phyloP scores from a whole-genome alignment of 2,329 filamentous ascomycete genomes.

The Capronia coronata region DNA sequence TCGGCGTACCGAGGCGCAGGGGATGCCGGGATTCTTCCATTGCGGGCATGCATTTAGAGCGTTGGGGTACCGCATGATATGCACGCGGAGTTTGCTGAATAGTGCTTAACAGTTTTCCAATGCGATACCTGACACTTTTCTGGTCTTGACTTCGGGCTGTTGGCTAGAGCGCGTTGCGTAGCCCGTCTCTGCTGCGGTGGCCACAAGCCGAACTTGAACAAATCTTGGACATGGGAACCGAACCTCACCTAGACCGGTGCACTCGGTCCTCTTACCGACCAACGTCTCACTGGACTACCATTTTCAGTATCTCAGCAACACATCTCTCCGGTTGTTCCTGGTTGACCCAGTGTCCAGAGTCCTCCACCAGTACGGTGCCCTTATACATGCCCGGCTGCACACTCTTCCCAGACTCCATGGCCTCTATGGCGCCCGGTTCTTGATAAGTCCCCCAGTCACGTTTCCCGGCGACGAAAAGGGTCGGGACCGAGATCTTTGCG shows the following conservation, averaged over 20 bases:
- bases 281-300: slow-evolving; percentile 28
- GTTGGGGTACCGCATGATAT: slow-evolving; percentile 11
- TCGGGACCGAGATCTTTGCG: slow-evolving; percentile 55
- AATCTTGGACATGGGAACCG: not conserved
- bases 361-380: slow-evolving; percentile 48
- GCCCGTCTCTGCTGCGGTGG: not conserved
- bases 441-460: slow-evolving; percentile 65
- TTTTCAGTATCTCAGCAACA: slow-evolving; percentile 42
- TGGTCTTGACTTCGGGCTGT: no score
- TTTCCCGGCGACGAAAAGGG: slow-evolving; percentile 55
- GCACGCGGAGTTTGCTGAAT: slow-evolving; percentile 5
- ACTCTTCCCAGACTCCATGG: slow-evolving; percentile 47
- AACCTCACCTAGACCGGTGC: not conserved
- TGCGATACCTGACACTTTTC: not conserved
- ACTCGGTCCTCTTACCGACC: not conserved
- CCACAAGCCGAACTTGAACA: not conserved
- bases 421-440: slow-evolving; percentile 57
- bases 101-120: not conserved
- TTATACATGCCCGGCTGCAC: slow-evolving; percentile 51
- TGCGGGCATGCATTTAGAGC: not conserved
- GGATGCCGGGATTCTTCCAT: not conserved
- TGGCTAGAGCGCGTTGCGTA: not conserved
- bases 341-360: slow-evolving; percentile 64
- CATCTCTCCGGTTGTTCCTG: slow-evolving; percentile 57
- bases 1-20: slow-evolving; percentile 7